These are phyloP conservation scores for Setaria italica DNA, from an alignment of 202 grass and related monocot species.

Conservation along the genomic window DNA sequence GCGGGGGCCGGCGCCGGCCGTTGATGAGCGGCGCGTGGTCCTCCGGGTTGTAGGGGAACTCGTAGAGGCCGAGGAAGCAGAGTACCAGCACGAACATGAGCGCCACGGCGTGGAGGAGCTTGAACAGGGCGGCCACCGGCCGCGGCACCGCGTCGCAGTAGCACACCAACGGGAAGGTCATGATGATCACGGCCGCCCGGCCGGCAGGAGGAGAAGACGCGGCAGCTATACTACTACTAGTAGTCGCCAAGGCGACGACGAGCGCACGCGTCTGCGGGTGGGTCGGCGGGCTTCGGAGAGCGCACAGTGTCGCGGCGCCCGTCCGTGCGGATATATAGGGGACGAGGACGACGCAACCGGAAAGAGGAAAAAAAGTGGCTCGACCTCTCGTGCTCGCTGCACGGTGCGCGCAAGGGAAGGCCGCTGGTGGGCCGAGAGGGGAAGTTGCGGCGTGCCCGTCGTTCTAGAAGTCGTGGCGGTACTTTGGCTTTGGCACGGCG, in stretches of 20 bases:
- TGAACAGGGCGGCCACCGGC: slow-evolving; percentile 54
- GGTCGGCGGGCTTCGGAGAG: not conserved
- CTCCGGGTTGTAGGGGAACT: slow-evolving; percentile 55
- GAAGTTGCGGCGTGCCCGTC: slow-evolving; percentile 38
- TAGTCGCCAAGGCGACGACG: not conserved
- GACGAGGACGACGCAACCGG: not conserved
- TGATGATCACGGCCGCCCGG: not conserved
- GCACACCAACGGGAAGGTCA: slow-evolving; percentile 75
- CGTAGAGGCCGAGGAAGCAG: slow-evolving; percentile 63
- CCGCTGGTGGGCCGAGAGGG: not conserved
- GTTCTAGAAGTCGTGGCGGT: not conserved
- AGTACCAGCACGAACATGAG: slow-evolving; percentile 38
- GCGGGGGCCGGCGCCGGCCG: not conserved
- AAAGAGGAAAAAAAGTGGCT: not conserved
- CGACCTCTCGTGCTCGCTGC: not conserved
- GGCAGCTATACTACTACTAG: too few relatives aligned
- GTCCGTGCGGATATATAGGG: slow-evolving; percentile 8
- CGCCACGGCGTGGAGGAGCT: slow-evolving; percentile 50
- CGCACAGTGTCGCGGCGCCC: not conserved
- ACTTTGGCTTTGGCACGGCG: not conserved
- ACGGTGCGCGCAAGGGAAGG: not conserved
- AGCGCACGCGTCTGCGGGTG: not conserved
- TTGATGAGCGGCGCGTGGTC: slow-evolving; percentile 44
- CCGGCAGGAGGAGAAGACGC: too few relatives aligned
- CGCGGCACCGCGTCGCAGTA: slow-evolving; percentile 64